Evolutionary conservation across 495 filamentous ascomycete genomes (phyloP), one percentile per base, ranked within the genome.

Genomic region (Penicillium chermesinum): DNA sequence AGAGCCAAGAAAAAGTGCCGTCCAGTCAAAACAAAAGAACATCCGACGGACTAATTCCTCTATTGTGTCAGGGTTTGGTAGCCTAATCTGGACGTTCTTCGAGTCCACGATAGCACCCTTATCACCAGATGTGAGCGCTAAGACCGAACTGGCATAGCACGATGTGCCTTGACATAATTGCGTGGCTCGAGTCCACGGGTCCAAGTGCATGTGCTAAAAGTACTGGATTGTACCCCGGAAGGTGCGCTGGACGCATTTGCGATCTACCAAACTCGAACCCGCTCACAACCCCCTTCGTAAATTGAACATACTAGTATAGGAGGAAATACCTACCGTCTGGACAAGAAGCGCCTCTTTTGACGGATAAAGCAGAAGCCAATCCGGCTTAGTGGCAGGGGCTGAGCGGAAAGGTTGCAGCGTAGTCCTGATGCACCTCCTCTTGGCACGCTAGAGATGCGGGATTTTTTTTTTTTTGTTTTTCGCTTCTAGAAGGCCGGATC

Each of bases 391-490:
- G 40, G 25, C 25, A n/a, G 46, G 19, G 46, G 17, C 46, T 35
- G 38, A 41, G 41, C 46, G 46, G 34, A 48, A 38, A 19, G 37
- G 38, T 14, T 49, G 18, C 39, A 42, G 6, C 35, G 14, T 37
- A n/a, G 35, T 17, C 13, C 7, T 13, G 18, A 32, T 37, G 17
- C 32, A 27, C 27, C 33, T 20, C 27, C 22, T 15, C 41, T 33
- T 30, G 35, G 13, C 18, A 12, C 44, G 20, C 38, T 48, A 41
- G 19, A 16, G 42, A 44, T 60, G 57, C 57, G 57, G 57, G 54
- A 61, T 56, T 61, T 59, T 53, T 49, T 44, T 13, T 9, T 2
- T 6, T 15, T 40, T 38, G n/a, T 22, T 20, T 39, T 43, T 30
- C 25, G 25, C 25, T 50, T 54, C 48, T 54, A 49, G 54, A 54